Conservation (phyloP, 73 alveolate species). For the Paramecium bursaria region DNA sequence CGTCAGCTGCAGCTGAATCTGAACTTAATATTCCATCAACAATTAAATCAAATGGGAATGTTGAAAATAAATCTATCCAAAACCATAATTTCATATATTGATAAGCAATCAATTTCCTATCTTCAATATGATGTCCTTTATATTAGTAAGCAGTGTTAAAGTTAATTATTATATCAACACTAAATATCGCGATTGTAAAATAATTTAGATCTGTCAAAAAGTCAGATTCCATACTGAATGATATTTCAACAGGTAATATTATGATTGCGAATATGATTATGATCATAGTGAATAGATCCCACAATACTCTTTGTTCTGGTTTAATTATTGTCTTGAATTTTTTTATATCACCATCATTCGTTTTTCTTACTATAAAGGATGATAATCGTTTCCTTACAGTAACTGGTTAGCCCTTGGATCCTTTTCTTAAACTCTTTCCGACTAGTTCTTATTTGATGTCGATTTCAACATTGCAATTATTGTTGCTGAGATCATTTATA, state of each 20-base stretch:
- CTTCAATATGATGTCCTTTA: slow-evolving; percentile 15
- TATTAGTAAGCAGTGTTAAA: slow-evolving; percentile 14
- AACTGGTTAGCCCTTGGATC: slow-evolving; percentile 7
- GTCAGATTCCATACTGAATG: slow-evolving; percentile 16
- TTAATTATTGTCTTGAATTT: not conserved
- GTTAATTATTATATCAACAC: slow-evolving; percentile 26
- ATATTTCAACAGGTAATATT: slow-evolving; percentile 27
- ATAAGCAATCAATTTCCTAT: slow-evolving; percentile 26
- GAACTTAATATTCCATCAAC: slow-evolving; percentile 13
- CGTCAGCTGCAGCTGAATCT: not conserved
- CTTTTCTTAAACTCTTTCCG: slow-evolving; percentile 26
- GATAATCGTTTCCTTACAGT: slow-evolving; percentile 23
- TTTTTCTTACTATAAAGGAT: not conserved
- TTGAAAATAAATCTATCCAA: slow-evolving; percentile 73
- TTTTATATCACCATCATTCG: not conserved
- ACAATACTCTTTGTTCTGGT: slow-evolving; percentile 41
- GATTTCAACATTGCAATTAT: slow-evolving; percentile 26
- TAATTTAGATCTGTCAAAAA: slow-evolving; percentile 21
- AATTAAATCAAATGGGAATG: slow-evolving; percentile 79
- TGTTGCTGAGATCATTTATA: slow-evolving; percentile 46
- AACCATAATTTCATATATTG: slow-evolving; percentile 79
- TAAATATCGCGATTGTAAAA: slow-evolving; percentile 35
- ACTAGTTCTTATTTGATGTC: not conserved
- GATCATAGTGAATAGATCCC: slow-evolving; percentile 56
- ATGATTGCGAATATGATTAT: slow-evolving; percentile 34